Evolutionary conservation across 768 basidiomycete genomes (phyloP).

Genomic region (Termitomyces sp.): DNA sequence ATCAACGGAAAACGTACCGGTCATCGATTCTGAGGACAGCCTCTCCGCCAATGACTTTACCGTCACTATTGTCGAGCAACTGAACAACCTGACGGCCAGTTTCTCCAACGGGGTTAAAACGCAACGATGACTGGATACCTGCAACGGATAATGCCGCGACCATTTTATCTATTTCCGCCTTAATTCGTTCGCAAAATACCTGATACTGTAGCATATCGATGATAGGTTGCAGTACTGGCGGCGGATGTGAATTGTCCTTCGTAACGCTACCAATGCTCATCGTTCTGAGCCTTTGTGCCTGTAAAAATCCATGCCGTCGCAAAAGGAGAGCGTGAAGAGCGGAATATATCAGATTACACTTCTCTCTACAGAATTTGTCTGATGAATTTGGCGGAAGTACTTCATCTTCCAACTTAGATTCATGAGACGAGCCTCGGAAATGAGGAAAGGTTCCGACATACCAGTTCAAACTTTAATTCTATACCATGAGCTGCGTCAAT

Average conservation of each 20-base stretch:
- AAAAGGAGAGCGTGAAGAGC: conserved; percentile 60
- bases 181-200: conserved; percentile 62
- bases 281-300: conserved; percentile 30
- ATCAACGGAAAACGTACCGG: conserved; percentile 33
- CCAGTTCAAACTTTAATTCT: conserved; percentile 70
- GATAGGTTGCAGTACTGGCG: conserved; percentile 62
- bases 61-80: conserved; percentile 33
- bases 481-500: conserved; percentile 71
- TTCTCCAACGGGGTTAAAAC: conserved; percentile 63
- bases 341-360: conserved; percentile 66
- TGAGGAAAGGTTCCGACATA: conserved; percentile 23
- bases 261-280: conserved; percentile 18
- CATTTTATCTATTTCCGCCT: conserved; percentile 49
- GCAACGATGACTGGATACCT: conserved; percentile 50
- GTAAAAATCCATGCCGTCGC: conserved; percentile 48
- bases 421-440: neutral
- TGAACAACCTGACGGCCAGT: conserved; percentile 54
- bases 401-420: conserved; percentile 28
- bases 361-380: conserved; percentile 20
- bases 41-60: conserved; percentile 58
- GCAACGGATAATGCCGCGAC: conserved; percentile 40
- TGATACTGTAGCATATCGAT: conserved; percentile 79
- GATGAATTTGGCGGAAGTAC: conserved; percentile 11
- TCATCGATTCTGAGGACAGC: conserved; percentile 66
- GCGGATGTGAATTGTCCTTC: conserved; percentile 19